These are phyloP conservation scores for Fraxinus cuspidata DNA, from an alignment of 257 asterid genomes.

Conservation along the genomic window DNA sequence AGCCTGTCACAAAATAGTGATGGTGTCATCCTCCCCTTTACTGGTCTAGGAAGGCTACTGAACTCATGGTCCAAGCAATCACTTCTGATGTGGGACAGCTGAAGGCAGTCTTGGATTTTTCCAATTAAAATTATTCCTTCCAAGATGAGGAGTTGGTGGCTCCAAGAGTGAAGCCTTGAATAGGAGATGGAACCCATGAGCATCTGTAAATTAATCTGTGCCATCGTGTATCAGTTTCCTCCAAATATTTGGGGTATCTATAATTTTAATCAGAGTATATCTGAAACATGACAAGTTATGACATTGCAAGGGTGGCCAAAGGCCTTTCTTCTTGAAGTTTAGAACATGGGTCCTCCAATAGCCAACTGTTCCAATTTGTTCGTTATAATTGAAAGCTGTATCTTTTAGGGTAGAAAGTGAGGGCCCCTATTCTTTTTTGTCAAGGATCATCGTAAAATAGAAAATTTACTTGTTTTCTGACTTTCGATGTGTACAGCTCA, in stretches of 20 bases:
- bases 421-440: conserved; percentile 55
- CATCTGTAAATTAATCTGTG: conserved; percentile 26
- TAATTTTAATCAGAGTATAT: conserved; percentile 24
- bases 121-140: background rate
- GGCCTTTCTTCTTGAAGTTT: conserved; percentile 35
- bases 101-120: conserved; percentile 16
- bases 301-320: conserved; percentile 26
- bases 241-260: conserved; percentile 27
- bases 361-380: conserved; percentile 46
- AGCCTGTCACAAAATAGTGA: conserved; percentile 61
- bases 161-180: conserved; percentile 27
- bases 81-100: conserved; percentile 18
- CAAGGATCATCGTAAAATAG: conserved; percentile 53
- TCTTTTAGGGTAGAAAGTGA: conserved; percentile 59
- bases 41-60: conserved; percentile 28
- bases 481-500: conserved; percentile 67
- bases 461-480: conserved; percentile 46
- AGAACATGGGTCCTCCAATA: conserved; percentile 41
- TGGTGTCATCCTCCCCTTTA: conserved; percentile 27
- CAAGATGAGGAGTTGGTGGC: conserved; percentile 21
- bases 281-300: conserved; percentile 23
- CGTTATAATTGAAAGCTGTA: conserved; percentile 49
- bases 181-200: conserved; percentile 22
- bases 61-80: conserved; percentile 28
- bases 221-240: conserved; percentile 17